Percentiles rank a stretch among this genome's conserved stretches.
Evolutionary conservation across 75 land plant species (phyloP).

Genomic region (Selaginella moellendorffii): DNA sequence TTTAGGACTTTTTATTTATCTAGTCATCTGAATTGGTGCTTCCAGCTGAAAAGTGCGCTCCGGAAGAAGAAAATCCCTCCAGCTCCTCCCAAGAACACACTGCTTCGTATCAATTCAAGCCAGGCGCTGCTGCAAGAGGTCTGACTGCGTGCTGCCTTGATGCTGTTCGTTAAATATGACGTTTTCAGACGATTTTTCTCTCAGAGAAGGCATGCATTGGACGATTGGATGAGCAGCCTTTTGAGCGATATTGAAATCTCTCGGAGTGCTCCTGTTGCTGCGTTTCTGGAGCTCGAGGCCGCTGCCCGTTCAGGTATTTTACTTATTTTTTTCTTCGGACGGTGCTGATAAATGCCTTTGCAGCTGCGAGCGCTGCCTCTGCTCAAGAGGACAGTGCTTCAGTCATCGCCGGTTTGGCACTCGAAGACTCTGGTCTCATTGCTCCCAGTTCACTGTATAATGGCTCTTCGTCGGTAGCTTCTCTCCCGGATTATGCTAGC

Average conservation of each 20-base stretch:
- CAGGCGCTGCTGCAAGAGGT: slow-evolving; percentile 15
- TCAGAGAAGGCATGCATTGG: slow-evolving; percentile 76
- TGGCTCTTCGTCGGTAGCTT: too few species aligned
- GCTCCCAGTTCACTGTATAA: too few species aligned
- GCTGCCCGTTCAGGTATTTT: slow-evolving; percentile 78
- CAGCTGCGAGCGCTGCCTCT: neutral
- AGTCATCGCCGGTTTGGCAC: too few species aligned
- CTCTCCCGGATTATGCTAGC: slow-evolving; percentile 43
- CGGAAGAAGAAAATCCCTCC: slow-evolving; percentile 61
- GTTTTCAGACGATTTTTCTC: neutral
- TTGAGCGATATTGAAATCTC: slow-evolving; percentile 80
- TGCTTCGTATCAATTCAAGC: slow-evolving; percentile 55
- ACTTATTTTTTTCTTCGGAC: slow-evolving; percentile 4
- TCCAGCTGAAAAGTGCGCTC: slow-evolving; percentile 56
- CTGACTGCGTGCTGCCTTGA: neutral
- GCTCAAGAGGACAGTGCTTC: neutral
- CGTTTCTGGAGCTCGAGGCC: slow-evolving; percentile 86
- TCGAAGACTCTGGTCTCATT: too few species aligned
- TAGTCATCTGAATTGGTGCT: too few species aligned
- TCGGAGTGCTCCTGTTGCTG: slow-evolving; percentile 67
- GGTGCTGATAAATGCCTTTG: neutral
- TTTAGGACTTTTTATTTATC: too few species aligned
- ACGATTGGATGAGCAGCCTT: slow-evolving; percentile 82
- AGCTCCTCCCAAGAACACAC: slow-evolving; percentile 57
- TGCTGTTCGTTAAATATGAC: neutral